A percentile compares a stretch with the other conserved stretches of the same genome.
These are phyloP conservation scores for Phyllosticta citriasiana DNA, from an alignment of 2,329 filamentous ascomycete genomes.

Conservation along the genomic window DNA sequence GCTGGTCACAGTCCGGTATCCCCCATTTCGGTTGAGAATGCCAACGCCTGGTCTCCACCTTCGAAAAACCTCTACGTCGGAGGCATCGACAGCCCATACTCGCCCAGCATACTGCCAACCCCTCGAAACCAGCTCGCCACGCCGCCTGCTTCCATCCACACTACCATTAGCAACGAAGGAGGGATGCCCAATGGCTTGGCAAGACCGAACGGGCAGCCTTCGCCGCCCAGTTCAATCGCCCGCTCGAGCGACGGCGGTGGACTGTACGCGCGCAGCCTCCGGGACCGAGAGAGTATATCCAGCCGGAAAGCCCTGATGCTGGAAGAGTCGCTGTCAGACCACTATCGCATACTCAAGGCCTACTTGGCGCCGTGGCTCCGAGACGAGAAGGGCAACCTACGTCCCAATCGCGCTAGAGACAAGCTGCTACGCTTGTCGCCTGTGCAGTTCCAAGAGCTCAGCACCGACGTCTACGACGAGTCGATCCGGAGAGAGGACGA, in stretches of 20 bases:
- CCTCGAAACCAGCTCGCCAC: conserved; percentile 22
- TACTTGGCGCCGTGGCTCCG: conserved; percentile 62
- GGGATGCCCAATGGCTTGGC: conserved; percentile 45
- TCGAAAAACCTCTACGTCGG: conserved; percentile 27
- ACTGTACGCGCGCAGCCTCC: conserved; percentile 45
- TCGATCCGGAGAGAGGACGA: conserved; percentile 73
- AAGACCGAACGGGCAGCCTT: conserved; percentile 47
- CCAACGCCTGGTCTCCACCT: conserved; percentile 32
- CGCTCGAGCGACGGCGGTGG: conserved; percentile 73
- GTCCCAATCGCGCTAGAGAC: conserved; percentile 82
- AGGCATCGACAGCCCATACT: conserved; percentile 28
- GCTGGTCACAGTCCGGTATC: conserved; percentile 30
- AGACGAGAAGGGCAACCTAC: conserved; percentile 64
- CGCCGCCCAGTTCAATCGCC: conserved; percentile 79
- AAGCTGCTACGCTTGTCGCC: conserved; percentile 83
- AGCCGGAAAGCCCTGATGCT: conserved; percentile 47
- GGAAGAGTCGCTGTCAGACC: conserved; percentile 66
- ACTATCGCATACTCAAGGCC: conserved; percentile 69
- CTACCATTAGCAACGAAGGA: conserved; percentile 30
- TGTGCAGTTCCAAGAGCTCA: conserved; percentile 94
- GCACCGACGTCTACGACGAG: conserved; percentile 96
- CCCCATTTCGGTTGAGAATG: conserved; percentile 28
- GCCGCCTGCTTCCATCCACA: conserved; percentile 29
- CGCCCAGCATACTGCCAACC: conserved; percentile 24
- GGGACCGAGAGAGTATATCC: conserved; percentile 44